Percentiles rank a stretch among this genome's conserved stretches.
Conservation (phyloP, 1,284 basidiomycete species). For the Trametes versicolor region DNA sequence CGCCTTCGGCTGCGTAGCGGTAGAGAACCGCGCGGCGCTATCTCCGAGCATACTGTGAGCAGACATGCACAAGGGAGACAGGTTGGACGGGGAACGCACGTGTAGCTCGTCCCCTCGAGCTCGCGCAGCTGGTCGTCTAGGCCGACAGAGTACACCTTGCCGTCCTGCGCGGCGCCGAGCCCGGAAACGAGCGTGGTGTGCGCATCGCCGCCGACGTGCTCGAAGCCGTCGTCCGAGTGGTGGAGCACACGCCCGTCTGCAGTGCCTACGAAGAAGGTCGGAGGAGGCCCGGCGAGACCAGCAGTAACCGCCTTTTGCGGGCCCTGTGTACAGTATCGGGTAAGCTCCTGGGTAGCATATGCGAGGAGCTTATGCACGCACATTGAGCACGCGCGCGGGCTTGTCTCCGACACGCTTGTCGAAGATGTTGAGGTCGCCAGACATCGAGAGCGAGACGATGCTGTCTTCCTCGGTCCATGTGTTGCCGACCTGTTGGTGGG, state of each 20-base stretch:
- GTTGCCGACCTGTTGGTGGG: constrained; percentile 90
- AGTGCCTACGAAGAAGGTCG: constrained; percentile 84
- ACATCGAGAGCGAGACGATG: constrained; percentile 88
- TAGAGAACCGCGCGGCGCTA: constrained; percentile 58
- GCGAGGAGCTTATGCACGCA: constrained; percentile 42
- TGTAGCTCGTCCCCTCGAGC: constrained; percentile 63
- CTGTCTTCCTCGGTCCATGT: constrained; percentile 79
- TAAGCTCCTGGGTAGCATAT: constrained; percentile 4
- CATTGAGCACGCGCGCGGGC: constrained; percentile 70
- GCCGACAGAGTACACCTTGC: constrained; percentile 74
- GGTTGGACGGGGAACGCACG: constrained; percentile 54
- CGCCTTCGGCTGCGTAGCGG: constrained; percentile 78
- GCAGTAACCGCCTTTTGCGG: constrained; percentile 86
- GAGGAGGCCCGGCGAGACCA: constrained; percentile 53
- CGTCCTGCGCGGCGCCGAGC: constrained; percentile 60
- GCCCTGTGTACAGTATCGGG: constrained; percentile 55
- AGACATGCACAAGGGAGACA: not conserved
- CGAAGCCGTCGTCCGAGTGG: constrained; percentile 63
- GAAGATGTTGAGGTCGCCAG: constrained; percentile 87
- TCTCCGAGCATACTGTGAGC: no score
- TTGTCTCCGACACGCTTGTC: constrained; percentile 76
- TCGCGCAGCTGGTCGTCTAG: constrained; percentile 86
- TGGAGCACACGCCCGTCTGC: constrained; percentile 85
- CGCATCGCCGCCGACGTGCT: constrained; percentile 66
- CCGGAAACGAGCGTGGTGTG: constrained; percentile 81